Conservation (phyloP, 768 basidiomycete genomes). For the Symmetrospora coprosmae region DNA sequence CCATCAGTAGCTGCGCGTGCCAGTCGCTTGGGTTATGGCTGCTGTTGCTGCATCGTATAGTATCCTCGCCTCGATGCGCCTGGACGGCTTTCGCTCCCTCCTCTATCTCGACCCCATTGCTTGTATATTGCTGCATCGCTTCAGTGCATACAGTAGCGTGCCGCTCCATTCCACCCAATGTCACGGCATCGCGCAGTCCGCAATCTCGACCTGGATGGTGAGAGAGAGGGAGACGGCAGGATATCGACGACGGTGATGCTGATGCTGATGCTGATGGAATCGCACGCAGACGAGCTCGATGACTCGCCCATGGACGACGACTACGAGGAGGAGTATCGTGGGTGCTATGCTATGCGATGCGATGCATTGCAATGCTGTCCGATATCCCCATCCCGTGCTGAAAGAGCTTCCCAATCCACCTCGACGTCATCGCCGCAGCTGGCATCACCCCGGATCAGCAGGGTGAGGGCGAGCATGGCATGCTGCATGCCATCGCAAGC, state of each 20-base stretch:
- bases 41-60: neutral
- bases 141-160: too few relatives aligned
- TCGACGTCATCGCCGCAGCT: neutral
- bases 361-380: too few relatives aligned
- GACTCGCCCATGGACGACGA: constrained; percentile 66
- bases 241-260: too few relatives aligned
- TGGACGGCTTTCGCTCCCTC: neutral
- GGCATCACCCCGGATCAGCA: neutral
- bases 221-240: too few relatives aligned
- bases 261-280: neutral
- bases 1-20: neutral
- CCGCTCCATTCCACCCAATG: constrained; percentile 43
- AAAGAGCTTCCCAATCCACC: neutral
- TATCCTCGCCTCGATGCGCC: neutral
- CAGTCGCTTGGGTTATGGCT: neutral
- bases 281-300: constrained; percentile 56
- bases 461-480: neutral
- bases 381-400: too few relatives aligned
- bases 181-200: constrained; percentile 81
- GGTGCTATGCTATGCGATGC: neutral
- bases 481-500: neutral
- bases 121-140: too few relatives aligned
- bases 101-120: neutral
- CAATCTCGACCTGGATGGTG: constrained; percentile 59
- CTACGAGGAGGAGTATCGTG: constrained; percentile 42